Conservation (phyloP, 306 rosid genomes). For the Coriaria nepalensis region DNA sequence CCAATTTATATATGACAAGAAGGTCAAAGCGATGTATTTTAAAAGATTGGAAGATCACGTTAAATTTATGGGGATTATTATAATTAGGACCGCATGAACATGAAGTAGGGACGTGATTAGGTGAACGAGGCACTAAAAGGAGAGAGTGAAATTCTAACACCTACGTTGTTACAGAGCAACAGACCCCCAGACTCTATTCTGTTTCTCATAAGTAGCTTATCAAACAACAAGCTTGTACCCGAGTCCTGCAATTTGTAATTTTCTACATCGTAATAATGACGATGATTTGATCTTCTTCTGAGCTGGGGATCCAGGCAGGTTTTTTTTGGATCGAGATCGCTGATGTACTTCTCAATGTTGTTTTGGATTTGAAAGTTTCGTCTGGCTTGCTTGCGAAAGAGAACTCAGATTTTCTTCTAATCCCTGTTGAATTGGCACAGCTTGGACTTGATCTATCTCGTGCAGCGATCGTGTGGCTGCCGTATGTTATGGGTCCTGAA, state of each 20-base stretch:
- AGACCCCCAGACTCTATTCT: slow-evolving; percentile 53
- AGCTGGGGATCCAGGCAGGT: slow-evolving; percentile 17
- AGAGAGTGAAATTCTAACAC: slow-evolving; percentile 24
- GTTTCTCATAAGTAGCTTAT: slow-evolving; percentile 33
- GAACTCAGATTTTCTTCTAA: slow-evolving; percentile 26
- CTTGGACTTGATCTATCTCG: slow-evolving; percentile 18
- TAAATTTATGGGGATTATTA: too few relatives aligned
- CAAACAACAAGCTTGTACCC: slow-evolving; percentile 39
- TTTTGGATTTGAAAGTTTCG: slow-evolving; percentile 27
- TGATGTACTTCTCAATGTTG: slow-evolving; percentile 55
- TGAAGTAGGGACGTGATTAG: too few relatives aligned
- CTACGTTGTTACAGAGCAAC: slow-evolving; percentile 27
- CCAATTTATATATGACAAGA: too few relatives aligned
- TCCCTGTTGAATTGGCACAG: slow-evolving; percentile 14
- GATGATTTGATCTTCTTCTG: slow-evolving; percentile 19
- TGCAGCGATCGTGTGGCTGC: slow-evolving; percentile 9
- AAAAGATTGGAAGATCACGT: too few relatives aligned
- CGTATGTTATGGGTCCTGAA: slow-evolving; percentile 19
- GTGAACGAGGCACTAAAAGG: slow-evolving; percentile 4
- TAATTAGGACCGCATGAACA: too few relatives aligned
- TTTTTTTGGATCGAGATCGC: slow-evolving; percentile 24
- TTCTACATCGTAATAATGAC: slow-evolving; percentile 17
- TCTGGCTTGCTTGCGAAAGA: slow-evolving; percentile 45
- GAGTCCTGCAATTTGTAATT: slow-evolving; percentile 28
- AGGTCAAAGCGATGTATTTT: too few relatives aligned